phyloP scores from a whole-genome alignment of 345 rosid species.

The Hibiscus trionum region DNA sequence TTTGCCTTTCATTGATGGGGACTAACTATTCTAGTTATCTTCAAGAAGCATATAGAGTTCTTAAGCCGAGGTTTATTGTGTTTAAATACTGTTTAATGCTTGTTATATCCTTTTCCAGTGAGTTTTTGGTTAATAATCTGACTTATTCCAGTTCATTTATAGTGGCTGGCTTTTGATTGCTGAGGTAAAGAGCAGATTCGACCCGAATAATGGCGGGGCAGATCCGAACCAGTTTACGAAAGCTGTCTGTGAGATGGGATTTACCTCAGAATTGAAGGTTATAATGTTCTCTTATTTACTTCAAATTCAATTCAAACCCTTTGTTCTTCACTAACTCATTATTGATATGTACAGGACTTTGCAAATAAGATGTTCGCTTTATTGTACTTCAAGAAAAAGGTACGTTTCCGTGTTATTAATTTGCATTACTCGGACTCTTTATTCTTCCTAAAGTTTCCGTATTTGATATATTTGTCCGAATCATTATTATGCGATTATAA shows the following conservation, averaged over 20 bases:
- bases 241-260: conserved; percentile 75
- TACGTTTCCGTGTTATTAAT: conserved; percentile 7
- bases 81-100: conserved; percentile 3
- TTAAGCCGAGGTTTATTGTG: conserved; percentile 62
- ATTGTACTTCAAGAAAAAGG: conserved; percentile 77
- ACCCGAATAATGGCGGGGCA: conserved; percentile 84
- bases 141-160: conserved; percentile 12
- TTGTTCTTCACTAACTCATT: conserved; percentile 5
- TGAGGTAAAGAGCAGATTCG: conserved; percentile 91
- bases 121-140: background rate
- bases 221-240: conserved; percentile 61
- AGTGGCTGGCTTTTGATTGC: conserved; percentile 97
- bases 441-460: background rate
- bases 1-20: conserved; percentile 96
- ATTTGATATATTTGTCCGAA: no score
- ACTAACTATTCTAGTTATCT: conserved; percentile 71
- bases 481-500: no score
- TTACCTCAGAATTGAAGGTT: conserved; percentile 48
- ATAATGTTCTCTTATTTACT: background rate
- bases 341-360: conserved; percentile 40
- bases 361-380: conserved; percentile 85
- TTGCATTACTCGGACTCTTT: background rate
- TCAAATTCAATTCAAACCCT: background rate
- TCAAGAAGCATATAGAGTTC: conserved; percentile 77
- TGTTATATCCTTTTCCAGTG: background rate